Evolutionary conservation across 345 rosid genomes (phyloP).

Genomic region (Eucalyptus paniculata): DNA sequence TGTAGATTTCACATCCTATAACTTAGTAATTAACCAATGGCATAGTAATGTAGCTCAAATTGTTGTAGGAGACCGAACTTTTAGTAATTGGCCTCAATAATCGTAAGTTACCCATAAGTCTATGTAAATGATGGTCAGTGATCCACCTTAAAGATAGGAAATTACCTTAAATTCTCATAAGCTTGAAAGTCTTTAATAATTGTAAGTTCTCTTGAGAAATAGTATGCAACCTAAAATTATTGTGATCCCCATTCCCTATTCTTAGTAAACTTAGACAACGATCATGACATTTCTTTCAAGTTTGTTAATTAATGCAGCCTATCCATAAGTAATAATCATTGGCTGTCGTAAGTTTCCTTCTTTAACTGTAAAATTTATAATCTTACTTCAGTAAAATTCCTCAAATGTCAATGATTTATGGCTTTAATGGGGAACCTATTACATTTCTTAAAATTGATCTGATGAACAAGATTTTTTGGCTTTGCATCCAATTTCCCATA

Average conservation of each 20-base stretch:
- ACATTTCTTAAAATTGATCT: not conserved
- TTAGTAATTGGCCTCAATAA: not conserved
- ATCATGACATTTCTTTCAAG: not conserved
- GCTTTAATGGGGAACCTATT: not conserved
- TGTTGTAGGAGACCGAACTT: not conserved
- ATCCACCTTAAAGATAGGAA: not conserved
- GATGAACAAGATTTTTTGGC: not conserved
- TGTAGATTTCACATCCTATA: fast-evolving
- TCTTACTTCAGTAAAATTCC: not conserved
- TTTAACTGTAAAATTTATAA: not conserved
- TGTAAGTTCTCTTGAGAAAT: not conserved
- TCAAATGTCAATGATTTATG: not conserved
- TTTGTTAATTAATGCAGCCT: not conserved
- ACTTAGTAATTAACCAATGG: not conserved
- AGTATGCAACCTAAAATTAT: not conserved
- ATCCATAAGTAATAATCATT: not conserved
- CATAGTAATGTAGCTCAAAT: not conserved
- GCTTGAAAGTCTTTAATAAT: not conserved
- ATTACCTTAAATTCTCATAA: not conserved
- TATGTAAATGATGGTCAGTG: not conserved
- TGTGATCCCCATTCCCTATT: fast-evolving
- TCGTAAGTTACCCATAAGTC: not conserved
- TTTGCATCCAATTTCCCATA: not conserved
- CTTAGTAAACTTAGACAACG: not conserved
- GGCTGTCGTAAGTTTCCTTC: not conserved